Evolutionary conservation across 108 stramenopile genomes (phyloP), one percentile per base, ranked within the genome.

Genomic region (Bacterosira constricta): DNA sequence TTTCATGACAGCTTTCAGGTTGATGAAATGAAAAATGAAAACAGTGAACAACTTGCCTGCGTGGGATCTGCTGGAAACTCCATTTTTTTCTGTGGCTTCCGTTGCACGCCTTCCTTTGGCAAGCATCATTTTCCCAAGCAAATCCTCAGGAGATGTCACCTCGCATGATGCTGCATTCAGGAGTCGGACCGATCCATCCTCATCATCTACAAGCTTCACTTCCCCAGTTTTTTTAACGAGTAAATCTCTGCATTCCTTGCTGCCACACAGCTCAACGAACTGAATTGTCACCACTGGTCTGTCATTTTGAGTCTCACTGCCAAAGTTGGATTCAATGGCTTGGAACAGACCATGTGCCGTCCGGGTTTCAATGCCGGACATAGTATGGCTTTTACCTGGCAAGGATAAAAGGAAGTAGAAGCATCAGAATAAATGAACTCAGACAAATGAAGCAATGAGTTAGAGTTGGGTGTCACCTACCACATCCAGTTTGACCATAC

Each of bases 401-500:
- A n/a, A n/a, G n/a, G n/a, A n/a, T n/a, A n/a, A n/a, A n/a, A n/a
- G n/a, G n/a, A n/a, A n/a, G n/a, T n/a, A n/a, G n/a, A n/a, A n/a
- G n/a, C n/a, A n/a, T n/a, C n/a, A n/a, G n/a, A n/a, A n/a, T n/a
- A n/a, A n/a, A n/a, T n/a, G n/a, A n/a, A n/a, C n/a, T n/a, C n/a
- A n/a, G n/a, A n/a, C n/a, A n/a, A n/a, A n/a, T n/a, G n/a, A n/a
- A n/a, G n/a, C n/a, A n/a, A n/a, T n/a, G n/a, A n/a, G n/a, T n/a
- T n/a, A n/a, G n/a, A n/a, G n/a, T n/a, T n/a, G n/a, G n/a, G n/a
- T n/a, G n/a, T n/a, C n/a, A n/a, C n/a, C n/a, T n/a, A n/a, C 86
- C 86, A 32, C 63, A 58, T 2, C 88, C 88, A 3, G 88, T 89
- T 66, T 90, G 89, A 29, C 89, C 89, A 38, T 83, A 87, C 72